These are phyloP conservation scores for Lathyrus sativus DNA, from an alignment of 306 rosid species.

Conservation along the genomic window DNA sequence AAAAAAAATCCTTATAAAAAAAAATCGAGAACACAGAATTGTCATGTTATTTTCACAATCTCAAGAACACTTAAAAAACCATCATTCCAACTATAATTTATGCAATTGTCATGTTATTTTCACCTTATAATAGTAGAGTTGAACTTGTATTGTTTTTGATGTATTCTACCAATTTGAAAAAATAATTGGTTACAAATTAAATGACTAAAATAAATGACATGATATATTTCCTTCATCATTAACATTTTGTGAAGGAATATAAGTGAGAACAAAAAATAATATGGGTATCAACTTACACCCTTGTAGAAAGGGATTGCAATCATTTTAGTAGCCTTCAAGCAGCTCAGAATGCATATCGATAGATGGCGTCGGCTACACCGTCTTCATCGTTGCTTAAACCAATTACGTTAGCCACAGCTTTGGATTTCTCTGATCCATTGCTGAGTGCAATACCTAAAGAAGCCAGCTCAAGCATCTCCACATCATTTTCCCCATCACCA, in stretches of 20 bases:
- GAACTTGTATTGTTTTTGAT: too few species aligned
- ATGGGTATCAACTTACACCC: slow-evolving; percentile 27
- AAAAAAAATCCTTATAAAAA: too few species aligned
- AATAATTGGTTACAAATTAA: slow-evolving; percentile 13
- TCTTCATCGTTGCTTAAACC: slow-evolving; percentile 90
- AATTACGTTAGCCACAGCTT: slow-evolving; percentile 78
- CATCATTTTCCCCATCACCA: slow-evolving; percentile 95
- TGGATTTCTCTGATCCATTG: slow-evolving; percentile 80
- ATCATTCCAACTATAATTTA: not conserved
- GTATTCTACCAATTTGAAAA: too few species aligned
- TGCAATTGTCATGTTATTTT: not conserved
- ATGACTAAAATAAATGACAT: slow-evolving; percentile 15
- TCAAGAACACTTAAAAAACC: not conserved
- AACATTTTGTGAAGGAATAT: slow-evolving; percentile 12
- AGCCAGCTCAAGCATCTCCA: slow-evolving; percentile 92
- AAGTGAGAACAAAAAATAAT: slow-evolving; percentile 23
- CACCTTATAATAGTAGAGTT: not conserved
- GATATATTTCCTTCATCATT: slow-evolving; percentile 29
- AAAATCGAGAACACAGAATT: too few species aligned
- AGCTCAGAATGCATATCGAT: slow-evolving; percentile 76
- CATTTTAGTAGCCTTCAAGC: slow-evolving; percentile 16
- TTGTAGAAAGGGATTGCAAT: slow-evolving; percentile 26
- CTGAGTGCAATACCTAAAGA: slow-evolving; percentile 83
- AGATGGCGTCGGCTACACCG: slow-evolving; percentile 92
- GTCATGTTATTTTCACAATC: too few species aligned